Evolutionary conservation across 192 early-diverging fungal genomes (phyloP).

Genomic region (Umbelopsis sp.): DNA sequence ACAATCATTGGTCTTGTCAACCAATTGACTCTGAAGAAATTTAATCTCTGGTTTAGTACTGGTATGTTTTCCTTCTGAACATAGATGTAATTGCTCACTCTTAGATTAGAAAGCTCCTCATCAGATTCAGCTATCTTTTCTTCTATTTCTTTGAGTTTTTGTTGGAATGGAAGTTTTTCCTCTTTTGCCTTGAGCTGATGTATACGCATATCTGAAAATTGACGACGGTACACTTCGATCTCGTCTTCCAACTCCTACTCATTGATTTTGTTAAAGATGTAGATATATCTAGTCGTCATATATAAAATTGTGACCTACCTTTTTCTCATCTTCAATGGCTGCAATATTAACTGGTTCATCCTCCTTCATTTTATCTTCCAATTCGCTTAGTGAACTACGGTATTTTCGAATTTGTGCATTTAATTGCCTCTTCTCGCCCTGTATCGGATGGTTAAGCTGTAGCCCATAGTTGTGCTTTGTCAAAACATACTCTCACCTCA

Average conservation of each 20-base stretch:
- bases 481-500: not conserved
- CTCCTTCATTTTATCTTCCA: conserved; percentile 47
- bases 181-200: conserved; percentile 18
- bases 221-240: conserved; percentile 59
- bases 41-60: not conserved
- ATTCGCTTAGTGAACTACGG: not conserved
- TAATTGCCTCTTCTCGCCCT: not conserved
- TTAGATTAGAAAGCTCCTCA: not conserved
- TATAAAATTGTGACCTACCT: not conserved
- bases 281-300: not conserved
- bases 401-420: not conserved
- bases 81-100: not conserved
- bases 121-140: not conserved
- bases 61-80: too few relatives aligned
- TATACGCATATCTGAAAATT: conserved; percentile 55
- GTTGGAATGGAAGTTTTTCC: not conserved
- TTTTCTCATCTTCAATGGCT: conserved; percentile 54
- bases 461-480: not conserved
- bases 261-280: conserved; percentile 26
- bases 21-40: not conserved
- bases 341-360: conserved; percentile 64
- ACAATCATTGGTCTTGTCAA: not conserved
- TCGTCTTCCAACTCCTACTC: conserved; percentile 35
- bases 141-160: not conserved
- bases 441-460: not conserved